Conservation (phyloP, 176 grass and related monocot genomes). For the Phyllostachys edulis region DNA sequence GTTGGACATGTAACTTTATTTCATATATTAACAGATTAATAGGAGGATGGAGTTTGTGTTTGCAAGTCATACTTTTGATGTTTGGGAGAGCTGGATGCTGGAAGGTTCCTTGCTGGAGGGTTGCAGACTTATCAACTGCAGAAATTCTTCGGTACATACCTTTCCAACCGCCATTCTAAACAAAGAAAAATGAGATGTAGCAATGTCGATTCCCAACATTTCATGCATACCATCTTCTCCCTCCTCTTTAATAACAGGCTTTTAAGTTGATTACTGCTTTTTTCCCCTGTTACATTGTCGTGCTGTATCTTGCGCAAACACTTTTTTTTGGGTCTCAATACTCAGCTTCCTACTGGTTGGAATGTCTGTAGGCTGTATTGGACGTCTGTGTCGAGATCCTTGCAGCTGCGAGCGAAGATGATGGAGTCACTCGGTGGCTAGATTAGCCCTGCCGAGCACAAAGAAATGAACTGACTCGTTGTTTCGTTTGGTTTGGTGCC, state of each 20-base stretch:
- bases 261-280: not conserved
- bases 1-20: not conserved
- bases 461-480: not conserved
- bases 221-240: not conserved
- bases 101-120: slow-evolving; percentile 67
- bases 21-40: slow-evolving; percentile 62
- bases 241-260: not conserved
- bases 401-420: slow-evolving; percentile 74
- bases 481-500: slow-evolving; percentile 14
- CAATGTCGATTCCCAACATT: not conserved
- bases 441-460: slow-evolving; percentile 31
- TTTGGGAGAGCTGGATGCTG: slow-evolving; percentile 87
- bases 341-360: not conserved
- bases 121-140: slow-evolving; percentile 80
- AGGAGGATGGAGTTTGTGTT: slow-evolving; percentile 93
- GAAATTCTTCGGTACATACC: slow-evolving; percentile 66
- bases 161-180: slow-evolving; percentile 23
- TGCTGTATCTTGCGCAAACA: not conserved
- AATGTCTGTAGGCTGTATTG: slow-evolving; percentile 55
- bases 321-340: not conserved
- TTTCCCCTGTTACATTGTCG: not conserved
- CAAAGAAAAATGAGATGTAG: not conserved
- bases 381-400: slow-evolving; percentile 81
- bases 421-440: slow-evolving; percentile 76
- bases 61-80: slow-evolving; percentile 89